Percentiles rank a stretch among this genome's conserved stretches.
phyloP scores from a whole-genome alignment of 1,139 yeast species.

The Blastobotrys elegans region DNA sequence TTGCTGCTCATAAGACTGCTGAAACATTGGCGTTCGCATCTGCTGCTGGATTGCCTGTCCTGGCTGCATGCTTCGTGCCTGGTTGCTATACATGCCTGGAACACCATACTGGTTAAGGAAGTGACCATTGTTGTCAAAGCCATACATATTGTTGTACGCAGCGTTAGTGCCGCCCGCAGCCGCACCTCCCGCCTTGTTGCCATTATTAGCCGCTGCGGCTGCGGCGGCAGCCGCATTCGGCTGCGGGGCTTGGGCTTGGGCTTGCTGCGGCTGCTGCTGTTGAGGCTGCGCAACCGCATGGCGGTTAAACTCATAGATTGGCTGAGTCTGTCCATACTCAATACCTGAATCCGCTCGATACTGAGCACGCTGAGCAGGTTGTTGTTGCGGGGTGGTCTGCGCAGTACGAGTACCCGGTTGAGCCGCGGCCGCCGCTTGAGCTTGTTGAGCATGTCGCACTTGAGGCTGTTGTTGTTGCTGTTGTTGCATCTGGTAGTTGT shows the following conservation, averaged over 20 bases:
- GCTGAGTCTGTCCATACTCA: background rate
- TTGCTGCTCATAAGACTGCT: conserved; percentile 3
- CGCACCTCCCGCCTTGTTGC: background rate
- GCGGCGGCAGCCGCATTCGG: conserved; percentile 1
- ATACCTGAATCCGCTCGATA: background rate
- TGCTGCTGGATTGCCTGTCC: conserved; percentile 9
- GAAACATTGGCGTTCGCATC: background rate
- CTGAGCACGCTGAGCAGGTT: conserved; percentile 4
- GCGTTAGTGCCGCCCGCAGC: background rate
- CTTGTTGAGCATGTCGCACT: background rate
- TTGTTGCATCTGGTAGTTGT: background rate
- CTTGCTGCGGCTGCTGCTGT: conserved; percentile 1
- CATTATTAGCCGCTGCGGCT: background rate
- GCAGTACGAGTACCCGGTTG: background rate
- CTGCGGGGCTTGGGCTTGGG: too few species aligned
- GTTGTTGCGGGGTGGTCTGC: conserved; percentile 1
- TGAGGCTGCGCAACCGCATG: background rate
- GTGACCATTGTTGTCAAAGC: background rate
- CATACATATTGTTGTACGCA: background rate
- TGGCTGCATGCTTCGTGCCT: background rate
- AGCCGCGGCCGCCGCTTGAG: background rate
- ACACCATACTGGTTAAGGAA: background rate
- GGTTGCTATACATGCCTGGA: background rate
- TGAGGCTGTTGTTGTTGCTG: background rate
- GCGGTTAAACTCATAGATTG: background rate